A percentile compares a stretch with the other conserved stretches of the same genome.
These are phyloP conservation scores for Lactifluus volemus DNA, from an alignment of 768 basidiomycete species.

Conservation along the genomic window DNA sequence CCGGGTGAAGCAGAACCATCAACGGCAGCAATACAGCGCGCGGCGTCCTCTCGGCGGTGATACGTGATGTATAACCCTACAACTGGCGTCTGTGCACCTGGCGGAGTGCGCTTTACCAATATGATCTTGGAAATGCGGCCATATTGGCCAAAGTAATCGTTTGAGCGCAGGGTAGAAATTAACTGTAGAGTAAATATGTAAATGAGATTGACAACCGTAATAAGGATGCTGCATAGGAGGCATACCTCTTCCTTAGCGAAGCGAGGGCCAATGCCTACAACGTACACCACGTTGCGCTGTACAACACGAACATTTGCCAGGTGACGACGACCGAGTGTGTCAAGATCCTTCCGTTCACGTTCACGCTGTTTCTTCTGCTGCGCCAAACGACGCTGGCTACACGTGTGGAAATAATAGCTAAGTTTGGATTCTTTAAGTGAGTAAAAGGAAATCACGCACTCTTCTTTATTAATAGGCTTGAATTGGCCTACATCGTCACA, in stretches of 20 bases:
- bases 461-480: constrained; percentile 90
- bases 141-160: constrained; percentile 97
- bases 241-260: constrained; percentile 95
- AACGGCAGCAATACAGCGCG: constrained; percentile 83
- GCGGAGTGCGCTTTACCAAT: constrained; percentile 78
- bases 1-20: constrained; percentile 90
- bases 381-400: constrained; percentile 86
- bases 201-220: constrained; percentile 12
- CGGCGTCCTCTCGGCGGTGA: constrained; percentile 88
- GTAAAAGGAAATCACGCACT: constrained; percentile 49
- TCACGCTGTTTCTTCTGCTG: constrained; percentile 94
- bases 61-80: constrained; percentile 98
- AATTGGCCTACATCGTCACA: constrained; percentile 91
- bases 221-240: neutral
- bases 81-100: constrained; percentile 61
- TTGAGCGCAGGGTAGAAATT: constrained; percentile 85
- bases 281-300: constrained; percentile 92
- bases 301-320: constrained; percentile 94
- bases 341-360: constrained; percentile 92
- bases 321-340: constrained; percentile 73
- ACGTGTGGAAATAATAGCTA: constrained; percentile 2
- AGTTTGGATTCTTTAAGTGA: neutral
- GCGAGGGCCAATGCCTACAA: constrained; percentile 88
- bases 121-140: constrained; percentile 96
- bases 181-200: constrained; percentile 38